Evolutionary conservation across 2,329 filamentous ascomycete genomes (phyloP), one percentile per base, ranked within the genome.

Genomic region (Coniochaeta hoffmannii): DNA sequence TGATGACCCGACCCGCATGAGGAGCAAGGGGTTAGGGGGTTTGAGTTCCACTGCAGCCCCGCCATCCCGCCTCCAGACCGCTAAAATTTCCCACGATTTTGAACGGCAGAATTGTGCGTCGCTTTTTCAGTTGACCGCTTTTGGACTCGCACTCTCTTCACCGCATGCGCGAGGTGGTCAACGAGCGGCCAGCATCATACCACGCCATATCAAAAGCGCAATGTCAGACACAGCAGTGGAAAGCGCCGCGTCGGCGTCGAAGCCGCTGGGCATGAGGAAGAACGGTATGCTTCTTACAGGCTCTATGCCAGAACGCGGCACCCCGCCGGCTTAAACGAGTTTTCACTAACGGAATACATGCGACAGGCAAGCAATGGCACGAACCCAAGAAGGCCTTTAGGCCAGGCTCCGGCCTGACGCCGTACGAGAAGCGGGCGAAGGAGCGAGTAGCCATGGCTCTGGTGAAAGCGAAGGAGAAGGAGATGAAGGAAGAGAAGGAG

Each of bases 401-500:
- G 36, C 93, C 90, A 4, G 85, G 77, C 14, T 80, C 88, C 10
- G 90, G 92, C 26, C 80, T 91, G 63, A 89, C 83, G 2, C 85
- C 90, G 0, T 97, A 88, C 69, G 85, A 87, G 62, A 87, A 90
- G 71, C 86, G 93, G 54, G 76, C 83, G 49, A 85, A 87, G 63
- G 80, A 86, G 59, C 83, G 90, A 53, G 82, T 85, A 59, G 81
- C 85, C 8, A 80, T 86, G 64, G 81, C 83, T 12, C 84, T 89
- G n/a, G 82, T 89, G 64, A 97, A 97, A 76, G 89, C 90, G 34
- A 91, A 90, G 67, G 94, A 97, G 75, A 92, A 89, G 73, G 91
- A 97, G 71, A 85, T 99, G 84, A 95, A 93, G 76, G 89, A 91
- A 0, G 94, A 97, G 75, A 97, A 96, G 74, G 91, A 96, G 68